Conservation (phyloP, 306 rosid genomes). For the Gleditsia sinensis region DNA sequence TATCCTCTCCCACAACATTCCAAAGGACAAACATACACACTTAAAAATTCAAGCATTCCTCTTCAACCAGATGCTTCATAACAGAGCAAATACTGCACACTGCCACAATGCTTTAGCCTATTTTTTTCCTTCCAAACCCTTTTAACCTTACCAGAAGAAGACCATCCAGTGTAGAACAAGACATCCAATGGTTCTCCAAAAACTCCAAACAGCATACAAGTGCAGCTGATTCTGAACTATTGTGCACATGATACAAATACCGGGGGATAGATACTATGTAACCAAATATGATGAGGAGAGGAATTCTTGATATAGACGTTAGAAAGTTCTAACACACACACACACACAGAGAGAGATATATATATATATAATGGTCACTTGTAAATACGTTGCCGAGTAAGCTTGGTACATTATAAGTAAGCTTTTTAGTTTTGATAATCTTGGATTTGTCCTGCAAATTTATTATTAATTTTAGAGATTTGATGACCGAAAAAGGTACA, state of each 20-base stretch:
- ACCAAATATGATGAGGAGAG: not conserved
- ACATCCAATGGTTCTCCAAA: not conserved
- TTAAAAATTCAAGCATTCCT: not conserved
- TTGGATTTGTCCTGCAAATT: not conserved
- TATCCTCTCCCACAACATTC: not conserved
- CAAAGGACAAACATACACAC: not conserved
- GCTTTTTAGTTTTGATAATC: not conserved
- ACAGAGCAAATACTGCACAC: not conserved
- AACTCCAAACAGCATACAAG: not conserved
- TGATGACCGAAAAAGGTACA: not conserved
- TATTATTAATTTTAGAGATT: not conserved
- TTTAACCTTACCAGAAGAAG: not conserved
- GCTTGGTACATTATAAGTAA: not conserved
- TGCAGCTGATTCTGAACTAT: not conserved
- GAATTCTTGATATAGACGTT: constrained; percentile 10
- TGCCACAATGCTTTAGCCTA: not conserved
- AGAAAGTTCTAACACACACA: too few species aligned
- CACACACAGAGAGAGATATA: too few species aligned
- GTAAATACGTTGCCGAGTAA: not conserved
- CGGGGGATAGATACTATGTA: not conserved
- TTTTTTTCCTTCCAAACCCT: not conserved
- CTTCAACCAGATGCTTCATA: not conserved
- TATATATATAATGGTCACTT: not conserved
- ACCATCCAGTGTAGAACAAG: not conserved
- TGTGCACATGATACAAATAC: too few species aligned